A percentile compares a stretch with the other conserved stretches of the same genome.
Conservation (phyloP, 805 yeast species). For the Kregervanrija delftensis region DNA sequence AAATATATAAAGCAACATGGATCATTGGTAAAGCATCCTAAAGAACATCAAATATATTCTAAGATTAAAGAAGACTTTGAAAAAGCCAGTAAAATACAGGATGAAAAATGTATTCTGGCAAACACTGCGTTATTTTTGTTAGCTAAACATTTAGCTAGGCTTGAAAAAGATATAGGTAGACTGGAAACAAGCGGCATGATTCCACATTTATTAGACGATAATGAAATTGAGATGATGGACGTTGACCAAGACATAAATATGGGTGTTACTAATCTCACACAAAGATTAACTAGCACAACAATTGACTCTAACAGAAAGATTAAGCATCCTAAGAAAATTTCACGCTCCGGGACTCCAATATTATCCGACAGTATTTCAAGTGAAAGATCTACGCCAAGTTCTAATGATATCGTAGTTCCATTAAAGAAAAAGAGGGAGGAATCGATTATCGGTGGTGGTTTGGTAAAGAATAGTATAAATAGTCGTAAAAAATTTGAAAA, state of each 20-base stretch:
- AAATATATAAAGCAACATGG: conserved; percentile 81
- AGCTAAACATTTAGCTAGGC: conserved; percentile 62
- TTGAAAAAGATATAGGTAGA: conserved; percentile 70
- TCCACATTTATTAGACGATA: conserved; percentile 32
- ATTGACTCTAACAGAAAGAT: too few relatives aligned
- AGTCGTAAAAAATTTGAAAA: conserved; percentile 8
- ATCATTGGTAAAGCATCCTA: conserved; percentile 71
- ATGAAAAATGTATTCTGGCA: conserved; percentile 71
- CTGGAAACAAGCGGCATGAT: conserved; percentile 78
- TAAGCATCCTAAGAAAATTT: too few relatives aligned
- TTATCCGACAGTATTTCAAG: too few relatives aligned
- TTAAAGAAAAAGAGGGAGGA: too few relatives aligned
- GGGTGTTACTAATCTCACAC: not conserved
- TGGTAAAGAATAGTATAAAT: conserved; percentile 8
- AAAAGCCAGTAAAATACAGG: conserved; percentile 54
- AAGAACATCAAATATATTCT: conserved; percentile 60
- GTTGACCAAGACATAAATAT: conserved; percentile 11
- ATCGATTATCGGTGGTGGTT: conserved; percentile 2
- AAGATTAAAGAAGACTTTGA: conserved; percentile 66
- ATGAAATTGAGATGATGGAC: conserved; percentile 21
- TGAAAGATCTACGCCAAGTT: too few relatives aligned
- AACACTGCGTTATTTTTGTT: conserved; percentile 78
- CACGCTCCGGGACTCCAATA: too few relatives aligned
- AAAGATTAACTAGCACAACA: too few relatives aligned
- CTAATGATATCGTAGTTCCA: too few relatives aligned